A percentile compares a stretch with the other conserved stretches of the same genome.
These are phyloP conservation scores for Eucalyptus brandiana DNA, from an alignment of 345 rosid species.

Conservation along the genomic window DNA sequence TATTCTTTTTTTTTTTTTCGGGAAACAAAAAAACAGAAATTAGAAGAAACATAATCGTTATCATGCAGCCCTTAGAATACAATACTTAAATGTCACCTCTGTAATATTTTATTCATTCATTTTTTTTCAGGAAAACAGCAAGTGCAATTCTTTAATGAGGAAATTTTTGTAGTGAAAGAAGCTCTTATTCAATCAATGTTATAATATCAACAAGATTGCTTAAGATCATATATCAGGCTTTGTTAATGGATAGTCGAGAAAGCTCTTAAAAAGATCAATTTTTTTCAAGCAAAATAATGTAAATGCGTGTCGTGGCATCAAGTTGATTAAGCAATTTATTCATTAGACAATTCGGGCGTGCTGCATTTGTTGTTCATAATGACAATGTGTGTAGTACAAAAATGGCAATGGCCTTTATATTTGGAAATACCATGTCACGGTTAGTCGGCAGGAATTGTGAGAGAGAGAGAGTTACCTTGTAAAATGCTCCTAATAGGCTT, in stretches of 20 bases:
- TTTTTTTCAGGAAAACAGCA: neutral
- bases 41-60: fast-evolving
- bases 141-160: neutral
- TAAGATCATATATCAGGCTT: neutral
- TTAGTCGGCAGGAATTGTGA: neutral
- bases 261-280: too few species aligned
- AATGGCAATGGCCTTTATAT: neutral
- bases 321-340: neutral
- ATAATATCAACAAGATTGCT: neutral
- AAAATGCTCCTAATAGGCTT: neutral
- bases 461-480: neutral
- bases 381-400: neutral
- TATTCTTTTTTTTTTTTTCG: fast-evolving
- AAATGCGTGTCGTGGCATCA: neutral
- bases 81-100: neutral
- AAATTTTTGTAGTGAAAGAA: neutral
- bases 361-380: neutral
- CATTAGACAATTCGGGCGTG: neutral
- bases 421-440: neutral
- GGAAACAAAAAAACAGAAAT: fast-evolving
- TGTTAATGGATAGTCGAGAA: neutral
- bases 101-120: neutral
- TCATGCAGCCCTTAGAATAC: neutral
- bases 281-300: neutral
- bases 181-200: neutral